Base-by-base conservation (phyloP, 306 rosid species). In the Cicer judaicum region DNA sequence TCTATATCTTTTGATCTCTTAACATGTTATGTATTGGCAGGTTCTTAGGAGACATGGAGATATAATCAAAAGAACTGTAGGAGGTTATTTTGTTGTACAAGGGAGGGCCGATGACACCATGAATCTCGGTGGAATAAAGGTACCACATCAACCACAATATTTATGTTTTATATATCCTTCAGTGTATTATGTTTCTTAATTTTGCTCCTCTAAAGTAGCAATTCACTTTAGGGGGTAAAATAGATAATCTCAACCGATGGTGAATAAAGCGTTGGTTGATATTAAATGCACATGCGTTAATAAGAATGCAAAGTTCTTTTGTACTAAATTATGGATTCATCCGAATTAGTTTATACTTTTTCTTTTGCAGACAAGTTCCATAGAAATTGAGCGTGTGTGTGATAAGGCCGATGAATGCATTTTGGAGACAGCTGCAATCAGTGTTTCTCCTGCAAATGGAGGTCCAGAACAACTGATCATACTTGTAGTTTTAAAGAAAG, bases 91-190 rank as follows among this genome's bases (percentile, higher is more conserved):
- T 7, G 14, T 76, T n/a, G 93, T 93, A 49, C 96, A 93, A 70
- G 98, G 98, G 39, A 85, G 98, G 82, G 93, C 93, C 10, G 98
- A 93, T 77, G 98, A 90, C 80, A 93, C 98, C 16, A 93, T 93
- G 98, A 93, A 89, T 79, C 93, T 91, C 59, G 97, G 98, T 42
- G 98, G 98, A 72, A 93, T 93, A 69, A 93, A 91, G 98, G 98
- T 93, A 81, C 8, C 44, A 12, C 63, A 46, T 72, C 62, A n/a
- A 16, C n/a, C 64, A 6, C 10, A 14, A 24, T 61, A 38, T 44
- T 65, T 70, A 1, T 42, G 7, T 42, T 29, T 18, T n/a, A 39
- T 69, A 4, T 24, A 44, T 67, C 70, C 64, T 64, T 57, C 3
- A 57, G 41, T 56, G 8, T 21, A 21, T 56, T 10, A 5, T 56